Base-by-base conservation (phyloP, 192 early-diverging fungal genomes). In the Entophlyctis helioformis region DNA sequence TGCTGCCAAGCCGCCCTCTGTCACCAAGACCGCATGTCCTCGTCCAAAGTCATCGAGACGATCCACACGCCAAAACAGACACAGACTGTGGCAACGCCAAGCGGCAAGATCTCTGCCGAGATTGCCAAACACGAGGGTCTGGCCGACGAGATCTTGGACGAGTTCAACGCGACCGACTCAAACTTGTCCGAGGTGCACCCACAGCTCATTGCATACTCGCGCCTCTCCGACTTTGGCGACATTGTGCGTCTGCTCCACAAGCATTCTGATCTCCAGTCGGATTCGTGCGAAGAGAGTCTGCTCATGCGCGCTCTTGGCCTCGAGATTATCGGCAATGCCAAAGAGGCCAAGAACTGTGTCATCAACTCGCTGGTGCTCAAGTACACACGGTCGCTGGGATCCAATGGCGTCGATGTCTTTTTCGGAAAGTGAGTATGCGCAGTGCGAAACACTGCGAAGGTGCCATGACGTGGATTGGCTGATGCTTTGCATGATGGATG, bases 391-490 rank as follows among this genome's bases (percentile, higher is more conserved):
- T 65, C 83, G 29, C 70, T 97, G 28, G 89, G 91, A 31, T 59
- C 70, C 35, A 81, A 86, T 50, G 94, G 94, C 24, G 76, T 89
- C 15, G 69, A 64, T 16, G 54, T 89, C 21, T 97, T 97, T 55
- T 91, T 91, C 59, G 58, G 59, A 34, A 82, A 85, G 66, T 79
- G 69, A 49, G 43, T 11, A 4, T 11, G 29, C 4, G 29, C 4
- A 8, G 29, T 11, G 11, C 29, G 6, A 31, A n/a, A n/a, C n/a
- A n/a, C n/a, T n/a, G n/a, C n/a, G n/a, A n/a, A n/a, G n/a, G n/a
- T n/a, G 29, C 29, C 4, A 4, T 11, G 6, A 31, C 29, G 6
- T 4, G 29, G 29, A 31, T 31, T 31, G 6, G 11, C 29, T 8
- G 11, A 31, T 4, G 6, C 29, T 31, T 11, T 4, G 11, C 29